These are phyloP conservation scores for Kodamaea kaohsiungensis DNA, from an alignment of 805 yeast genomes.

Conservation along the genomic window DNA sequence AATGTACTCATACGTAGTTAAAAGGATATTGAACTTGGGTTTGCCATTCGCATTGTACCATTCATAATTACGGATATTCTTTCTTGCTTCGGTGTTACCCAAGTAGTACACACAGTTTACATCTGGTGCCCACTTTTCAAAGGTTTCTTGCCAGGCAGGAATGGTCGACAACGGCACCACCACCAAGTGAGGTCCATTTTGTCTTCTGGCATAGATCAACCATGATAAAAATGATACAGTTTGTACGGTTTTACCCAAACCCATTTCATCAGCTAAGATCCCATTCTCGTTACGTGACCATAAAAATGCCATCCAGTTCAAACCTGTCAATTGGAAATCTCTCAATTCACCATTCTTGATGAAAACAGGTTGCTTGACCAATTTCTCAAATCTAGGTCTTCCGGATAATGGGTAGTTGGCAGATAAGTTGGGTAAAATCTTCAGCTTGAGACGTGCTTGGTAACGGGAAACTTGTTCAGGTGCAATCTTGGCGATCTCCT, in stretches of 20 bases:
- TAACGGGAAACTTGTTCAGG: conserved; percentile 82
- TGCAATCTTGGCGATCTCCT: conserved; percentile 77
- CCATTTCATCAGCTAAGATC: conserved; percentile 98
- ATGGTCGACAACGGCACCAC: conserved; percentile 96
- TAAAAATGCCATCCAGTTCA: conserved; percentile 98
- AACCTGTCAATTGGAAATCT: conserved; percentile 96
- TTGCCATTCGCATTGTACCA: conserved; percentile 67
- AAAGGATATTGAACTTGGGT: conserved; percentile 85
- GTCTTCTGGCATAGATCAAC: conserved; percentile 93
- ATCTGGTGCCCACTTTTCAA: conserved; percentile 97
- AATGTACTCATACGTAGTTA: conserved; percentile 96
- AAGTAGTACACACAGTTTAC: conserved; percentile 87
- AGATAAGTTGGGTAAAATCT: conserved; percentile 78
- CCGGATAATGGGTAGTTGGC: conserved; percentile 67
- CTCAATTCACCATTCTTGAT: conserved; percentile 89
- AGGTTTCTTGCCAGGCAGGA: conserved; percentile 99
- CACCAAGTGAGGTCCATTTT: conserved; percentile 94
- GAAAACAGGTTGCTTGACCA: conserved; percentile 82
- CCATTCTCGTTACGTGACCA: conserved; percentile 99
- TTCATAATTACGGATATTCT: conserved; percentile 80
- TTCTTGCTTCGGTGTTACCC: conserved; percentile 88
- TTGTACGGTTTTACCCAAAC: conserved; percentile 96
- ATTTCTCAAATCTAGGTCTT: conserved; percentile 88
- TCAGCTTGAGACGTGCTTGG: conserved; percentile 78
- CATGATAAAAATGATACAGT: conserved; percentile 93